Conservation (phyloP, 129 eudicot species). For the Lonicera japonica region DNA sequence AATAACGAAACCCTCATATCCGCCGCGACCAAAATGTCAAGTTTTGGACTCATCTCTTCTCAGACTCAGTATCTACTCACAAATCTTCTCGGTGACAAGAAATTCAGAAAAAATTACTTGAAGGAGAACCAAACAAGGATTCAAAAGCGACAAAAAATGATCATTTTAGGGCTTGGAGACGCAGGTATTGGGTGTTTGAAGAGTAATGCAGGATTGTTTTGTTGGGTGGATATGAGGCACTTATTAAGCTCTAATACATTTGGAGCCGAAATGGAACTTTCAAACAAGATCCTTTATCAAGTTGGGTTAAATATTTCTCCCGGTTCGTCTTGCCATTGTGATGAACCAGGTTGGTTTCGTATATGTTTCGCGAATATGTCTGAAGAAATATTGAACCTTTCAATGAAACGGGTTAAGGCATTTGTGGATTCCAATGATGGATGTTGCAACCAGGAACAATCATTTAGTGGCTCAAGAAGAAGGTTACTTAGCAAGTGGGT, state of each 20-base stretch:
- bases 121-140: constrained; percentile 37
- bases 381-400: constrained; percentile 22
- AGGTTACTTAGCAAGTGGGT: constrained; percentile 24
- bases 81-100: constrained; percentile 39
- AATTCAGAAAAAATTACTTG: constrained; percentile 26
- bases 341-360: constrained; percentile 67
- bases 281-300: constrained; percentile 39
- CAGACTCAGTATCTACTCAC: constrained; percentile 60
- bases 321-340: constrained; percentile 62
- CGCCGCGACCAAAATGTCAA: constrained; percentile 65
- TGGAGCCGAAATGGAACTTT: constrained; percentile 49
- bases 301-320: constrained; percentile 46
- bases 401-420: constrained; percentile 32
- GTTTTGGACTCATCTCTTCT: constrained; percentile 59
- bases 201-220: constrained; percentile 52
- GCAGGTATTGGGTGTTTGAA: constrained; percentile 35
- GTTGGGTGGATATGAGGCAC: constrained; percentile 57
- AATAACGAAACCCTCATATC: constrained; percentile 34
- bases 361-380: constrained; percentile 54
- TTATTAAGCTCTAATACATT: constrained; percentile 30
- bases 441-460: background rate
- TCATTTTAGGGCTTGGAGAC: constrained; percentile 28
- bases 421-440: constrained; percentile 17
- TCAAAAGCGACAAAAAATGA: constrained; percentile 24
- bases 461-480: background rate